Evolutionary conservation across 257 asterid species (phyloP).

Genomic region (Agastache rugosa): DNA sequence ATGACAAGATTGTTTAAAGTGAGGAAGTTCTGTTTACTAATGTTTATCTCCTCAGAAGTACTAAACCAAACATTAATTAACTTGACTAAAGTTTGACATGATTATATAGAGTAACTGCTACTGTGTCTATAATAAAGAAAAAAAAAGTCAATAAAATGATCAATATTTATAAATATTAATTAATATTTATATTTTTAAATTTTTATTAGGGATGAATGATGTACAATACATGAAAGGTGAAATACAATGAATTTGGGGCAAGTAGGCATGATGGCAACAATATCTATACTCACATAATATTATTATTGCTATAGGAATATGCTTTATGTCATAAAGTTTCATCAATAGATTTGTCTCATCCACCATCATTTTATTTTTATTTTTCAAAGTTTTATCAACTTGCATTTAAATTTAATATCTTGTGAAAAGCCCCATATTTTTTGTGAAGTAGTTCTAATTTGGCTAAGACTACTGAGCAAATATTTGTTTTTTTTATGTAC

Average conservation of each 20-base stretch:
- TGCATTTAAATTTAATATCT: background rate
- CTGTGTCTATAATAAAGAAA: background rate
- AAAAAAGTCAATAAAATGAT: no score
- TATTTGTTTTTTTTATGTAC: no score
- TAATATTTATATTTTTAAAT: background rate
- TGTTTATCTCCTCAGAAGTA: no score
- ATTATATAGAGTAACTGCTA: background rate
- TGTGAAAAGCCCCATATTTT: background rate
- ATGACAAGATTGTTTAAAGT: no score
- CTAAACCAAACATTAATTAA: no score
- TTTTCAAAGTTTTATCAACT: background rate
- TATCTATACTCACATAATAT: constrained; percentile 18
- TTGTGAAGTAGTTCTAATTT: background rate
- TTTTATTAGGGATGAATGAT: background rate
- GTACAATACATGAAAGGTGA: background rate
- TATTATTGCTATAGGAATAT: constrained; percentile 22
- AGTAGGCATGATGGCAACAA: constrained; percentile 33
- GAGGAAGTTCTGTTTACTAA: no score
- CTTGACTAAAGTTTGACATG: no score
- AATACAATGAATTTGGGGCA: constrained; percentile 40
- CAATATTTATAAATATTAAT: background rate
- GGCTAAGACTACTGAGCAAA: no score
- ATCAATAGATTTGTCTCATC: constrained; percentile 29
- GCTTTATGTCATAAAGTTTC: constrained; percentile 30
- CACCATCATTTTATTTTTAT: background rate